phyloP scores from a whole-genome alignment of 2,329 filamentous ascomycete genomes.

The Cercospora janseana region DNA sequence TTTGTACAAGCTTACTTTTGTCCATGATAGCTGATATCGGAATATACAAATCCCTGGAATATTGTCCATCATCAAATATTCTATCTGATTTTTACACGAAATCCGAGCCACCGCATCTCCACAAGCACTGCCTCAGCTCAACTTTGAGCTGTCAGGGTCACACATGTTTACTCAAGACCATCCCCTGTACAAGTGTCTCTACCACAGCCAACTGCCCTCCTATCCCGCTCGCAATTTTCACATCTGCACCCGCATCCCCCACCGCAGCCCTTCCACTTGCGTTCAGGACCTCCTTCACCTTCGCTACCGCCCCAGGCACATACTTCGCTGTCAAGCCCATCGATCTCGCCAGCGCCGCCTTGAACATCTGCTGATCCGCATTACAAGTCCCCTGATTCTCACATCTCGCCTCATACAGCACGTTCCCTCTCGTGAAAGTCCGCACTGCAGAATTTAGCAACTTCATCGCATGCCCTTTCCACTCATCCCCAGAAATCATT shows the following conservation, averaged over 20 bases:
- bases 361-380: slow-evolving; percentile 45
- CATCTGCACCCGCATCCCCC: not conserved
- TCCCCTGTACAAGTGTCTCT: slow-evolving; percentile 2
- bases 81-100: no score
- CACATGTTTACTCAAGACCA: not conserved
- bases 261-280: slow-evolving; percentile 52
- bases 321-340: slow-evolving; percentile 42
- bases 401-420: slow-evolving; percentile 49
- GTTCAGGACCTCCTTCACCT: slow-evolving; percentile 18
- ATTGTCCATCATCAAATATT: no score
- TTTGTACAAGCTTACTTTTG: no score
- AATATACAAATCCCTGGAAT: no score
- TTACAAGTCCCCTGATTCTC: slow-evolving; percentile 44
- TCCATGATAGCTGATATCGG: no score
- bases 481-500: not conserved
- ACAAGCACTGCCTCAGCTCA: not conserved
- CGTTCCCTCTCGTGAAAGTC: slow-evolving; percentile 29
- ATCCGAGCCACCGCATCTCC: no score
- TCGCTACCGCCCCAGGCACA: slow-evolving; percentile 6
- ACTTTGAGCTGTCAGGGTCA: not conserved
- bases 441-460: slow-evolving; percentile 23
- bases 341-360: slow-evolving; percentile 49
- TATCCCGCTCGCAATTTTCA: not conserved
- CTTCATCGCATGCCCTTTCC: not conserved
- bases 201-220: slow-evolving; percentile 7